Percentiles rank a stretch among this genome's conserved stretches.
Evolutionary conservation across 345 rosid genomes (phyloP).

Genomic region (Moricandia arvensis): DNA sequence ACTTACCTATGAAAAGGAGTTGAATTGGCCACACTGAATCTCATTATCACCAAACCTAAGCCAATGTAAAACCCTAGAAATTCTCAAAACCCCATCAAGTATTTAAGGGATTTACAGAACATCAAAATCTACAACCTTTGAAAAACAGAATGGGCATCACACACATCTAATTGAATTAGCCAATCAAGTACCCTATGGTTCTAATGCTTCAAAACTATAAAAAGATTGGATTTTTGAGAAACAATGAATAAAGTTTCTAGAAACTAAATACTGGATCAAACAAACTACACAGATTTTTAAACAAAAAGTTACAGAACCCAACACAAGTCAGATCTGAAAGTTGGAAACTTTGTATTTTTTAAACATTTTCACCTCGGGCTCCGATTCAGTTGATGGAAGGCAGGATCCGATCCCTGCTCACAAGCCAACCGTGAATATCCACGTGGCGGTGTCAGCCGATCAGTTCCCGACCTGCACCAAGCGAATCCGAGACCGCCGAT

Average conservation of each 20-base stretch:
- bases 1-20: neutral
- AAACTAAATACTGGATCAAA: too few relatives aligned
- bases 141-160: neutral
- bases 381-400: slow-evolving; percentile 99
- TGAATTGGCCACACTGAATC: too few relatives aligned
- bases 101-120: too few relatives aligned
- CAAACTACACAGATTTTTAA: neutral
- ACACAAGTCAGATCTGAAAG: slow-evolving; percentile 56
- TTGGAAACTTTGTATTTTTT: neutral
- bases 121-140: neutral
- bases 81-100: too few relatives aligned
- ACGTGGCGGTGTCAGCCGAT: slow-evolving; percentile 40
- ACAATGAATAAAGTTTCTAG: neutral
- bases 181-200: neutral
- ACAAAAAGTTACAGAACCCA: neutral
- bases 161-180: neutral
- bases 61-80: neutral
- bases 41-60: neutral
- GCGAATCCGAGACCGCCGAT: slow-evolving; percentile 93
- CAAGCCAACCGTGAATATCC: slow-evolving; percentile 27
- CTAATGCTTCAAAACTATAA: neutral
- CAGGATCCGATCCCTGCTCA: slow-evolving; percentile 63
- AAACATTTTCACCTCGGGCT: slow-evolving; percentile 76
- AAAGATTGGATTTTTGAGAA: neutral
- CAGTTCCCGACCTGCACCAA: slow-evolving; percentile 99